phyloP scores from a whole-genome alignment of 257 asterid species.

The Solanum peruvianum region DNA sequence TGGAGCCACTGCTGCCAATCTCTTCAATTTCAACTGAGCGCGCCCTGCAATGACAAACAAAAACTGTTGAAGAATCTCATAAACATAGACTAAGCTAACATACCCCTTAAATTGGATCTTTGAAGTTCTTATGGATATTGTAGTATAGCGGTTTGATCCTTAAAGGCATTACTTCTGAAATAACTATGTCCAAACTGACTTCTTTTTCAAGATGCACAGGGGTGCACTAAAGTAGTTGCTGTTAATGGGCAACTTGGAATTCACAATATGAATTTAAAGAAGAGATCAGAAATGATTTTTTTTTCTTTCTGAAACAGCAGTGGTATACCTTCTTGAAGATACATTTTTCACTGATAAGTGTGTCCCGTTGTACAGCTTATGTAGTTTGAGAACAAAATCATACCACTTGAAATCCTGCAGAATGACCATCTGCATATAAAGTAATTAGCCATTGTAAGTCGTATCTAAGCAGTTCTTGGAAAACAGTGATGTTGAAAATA shows the following conservation, averaged over 20 bases:
- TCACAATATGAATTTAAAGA: background rate
- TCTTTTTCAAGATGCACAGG: background rate
- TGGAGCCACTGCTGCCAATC: conserved; percentile 27
- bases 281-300: background rate
- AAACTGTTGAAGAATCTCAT: background rate
- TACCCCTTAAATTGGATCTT: background rate
- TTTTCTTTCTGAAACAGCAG: background rate
- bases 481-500: background rate
- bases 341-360: conserved; percentile 77
- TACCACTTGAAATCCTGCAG: conserved; percentile 88
- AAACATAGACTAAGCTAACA: background rate
- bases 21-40: conserved; percentile 64
- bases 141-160: background rate
- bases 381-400: conserved; percentile 64
- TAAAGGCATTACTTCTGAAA: background rate
- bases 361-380: conserved; percentile 75
- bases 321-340: conserved; percentile 53
- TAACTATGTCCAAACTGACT: background rate
- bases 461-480: background rate
- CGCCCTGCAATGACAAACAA: conserved; percentile 33
- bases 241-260: background rate
- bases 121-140: background rate
- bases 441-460: background rate
- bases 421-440: conserved; percentile 46
- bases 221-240: background rate